These are phyloP conservation scores for Aureobasidium sp. DNA, from an alignment of 2,329 filamentous ascomycete species.

Conservation along the genomic window DNA sequence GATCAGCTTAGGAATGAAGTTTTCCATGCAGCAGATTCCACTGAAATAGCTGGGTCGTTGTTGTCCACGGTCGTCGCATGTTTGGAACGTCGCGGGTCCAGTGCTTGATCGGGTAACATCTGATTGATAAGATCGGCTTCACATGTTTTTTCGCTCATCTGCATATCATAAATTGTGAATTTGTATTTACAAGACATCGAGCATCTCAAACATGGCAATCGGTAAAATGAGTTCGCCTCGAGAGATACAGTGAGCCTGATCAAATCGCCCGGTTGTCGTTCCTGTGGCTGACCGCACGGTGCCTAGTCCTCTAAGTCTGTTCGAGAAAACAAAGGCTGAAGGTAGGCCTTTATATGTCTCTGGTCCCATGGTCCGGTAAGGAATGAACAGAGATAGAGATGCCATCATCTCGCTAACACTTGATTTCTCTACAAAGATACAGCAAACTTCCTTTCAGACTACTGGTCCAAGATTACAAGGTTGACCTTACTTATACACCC, in stretches of 20 bases:
- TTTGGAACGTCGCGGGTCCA: background rate
- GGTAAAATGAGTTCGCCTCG: background rate
- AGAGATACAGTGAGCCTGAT: background rate
- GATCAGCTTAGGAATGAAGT: background rate
- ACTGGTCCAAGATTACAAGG: conserved; percentile 54
- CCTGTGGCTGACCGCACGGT: background rate
- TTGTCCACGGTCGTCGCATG: background rate
- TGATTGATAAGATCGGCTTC: background rate
- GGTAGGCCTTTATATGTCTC: conserved; percentile 48
- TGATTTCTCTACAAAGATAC: conserved; percentile 15
- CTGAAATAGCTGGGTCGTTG: background rate
- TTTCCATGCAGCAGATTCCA: background rate
- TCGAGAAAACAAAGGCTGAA: conserved; percentile 45
- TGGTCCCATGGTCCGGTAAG: conserved; percentile 58
- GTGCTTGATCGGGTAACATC: background rate
- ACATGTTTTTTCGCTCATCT: background rate
- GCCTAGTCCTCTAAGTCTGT: conserved; percentile 34
- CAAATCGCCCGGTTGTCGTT: background rate
- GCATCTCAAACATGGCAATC: background rate
- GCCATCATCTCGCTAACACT: background rate
- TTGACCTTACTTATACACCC: conserved; percentile 61
- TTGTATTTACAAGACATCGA: background rate
- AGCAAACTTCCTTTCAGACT: conserved; percentile 58
- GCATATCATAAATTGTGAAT: background rate
- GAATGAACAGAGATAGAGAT: background rate